Evolutionary conservation across 345 rosid species (phyloP).

Genomic region (Euclidium syriacum): DNA sequence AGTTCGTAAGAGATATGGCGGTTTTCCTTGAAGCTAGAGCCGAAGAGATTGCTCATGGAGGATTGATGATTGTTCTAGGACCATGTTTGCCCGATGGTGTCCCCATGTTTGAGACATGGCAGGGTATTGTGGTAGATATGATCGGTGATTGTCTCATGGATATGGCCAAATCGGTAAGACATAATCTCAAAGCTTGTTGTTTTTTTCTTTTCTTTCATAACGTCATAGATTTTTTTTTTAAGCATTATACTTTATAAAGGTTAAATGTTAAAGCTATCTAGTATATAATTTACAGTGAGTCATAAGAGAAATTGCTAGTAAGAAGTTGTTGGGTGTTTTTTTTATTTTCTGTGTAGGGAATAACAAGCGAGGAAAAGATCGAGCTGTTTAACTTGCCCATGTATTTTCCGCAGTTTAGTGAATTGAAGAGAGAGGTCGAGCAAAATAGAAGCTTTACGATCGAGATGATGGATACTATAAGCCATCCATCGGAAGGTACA

Average conservation of each 20-base stretch:
- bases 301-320: too few species aligned
- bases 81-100: constrained; percentile 9
- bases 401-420: too few species aligned
- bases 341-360: not conserved
- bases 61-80: not conserved
- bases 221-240: too few species aligned
- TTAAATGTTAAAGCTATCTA: not conserved
- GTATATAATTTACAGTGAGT: too few species aligned
- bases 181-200: not conserved
- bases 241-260: too few species aligned
- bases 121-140: too few species aligned
- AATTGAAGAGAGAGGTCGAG: not conserved
- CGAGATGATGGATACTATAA: not conserved
- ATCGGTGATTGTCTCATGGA: too few species aligned
- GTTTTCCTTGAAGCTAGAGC: constrained; percentile 1
- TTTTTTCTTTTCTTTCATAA: too few species aligned
- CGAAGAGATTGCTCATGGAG: constrained; percentile 13
- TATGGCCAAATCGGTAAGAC: too few species aligned
- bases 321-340: too few species aligned
- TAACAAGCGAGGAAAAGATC: not conserved
- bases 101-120: not conserved
- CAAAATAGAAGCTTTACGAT: not conserved
- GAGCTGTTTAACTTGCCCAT: not conserved
- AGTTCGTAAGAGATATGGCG: constrained; percentile 8
- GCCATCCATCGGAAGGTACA: not conserved